Base-by-base conservation (phyloP, 2,329 filamentous ascomycete genomes). In the Blumeria graminis region DNA sequence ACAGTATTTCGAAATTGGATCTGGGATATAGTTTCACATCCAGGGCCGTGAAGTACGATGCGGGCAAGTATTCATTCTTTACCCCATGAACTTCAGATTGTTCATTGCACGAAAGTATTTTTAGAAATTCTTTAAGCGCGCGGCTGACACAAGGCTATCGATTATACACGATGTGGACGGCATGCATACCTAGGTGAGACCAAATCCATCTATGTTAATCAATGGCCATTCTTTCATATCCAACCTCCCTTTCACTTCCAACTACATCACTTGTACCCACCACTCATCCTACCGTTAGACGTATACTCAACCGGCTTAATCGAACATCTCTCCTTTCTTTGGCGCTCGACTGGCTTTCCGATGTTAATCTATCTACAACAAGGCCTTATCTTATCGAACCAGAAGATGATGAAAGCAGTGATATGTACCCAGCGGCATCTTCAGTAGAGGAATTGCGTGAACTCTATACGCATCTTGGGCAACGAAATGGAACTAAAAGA, bases 321-420 rank as follows among this genome's bases (percentile, higher is more conserved):
- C 80, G 86, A 55, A 71, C 80, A 51, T 80, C 84, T 0, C 75
- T 94, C 22, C 70, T 92, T 32, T 77, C 80, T 0, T 74, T 94
- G 8, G 83, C 77, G 0, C 74, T 88, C 22, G 76, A 83, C 69
- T 94, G 87, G 87, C 78, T 93, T 3, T 77, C 82, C 57, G 77
- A 82, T 53, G 71, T 74, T 60, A 81, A 84, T 60, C 71, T 79
- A 43, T 68, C 74, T 4, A 71, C 76, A 16, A 81, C 77, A 46
- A 71, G 71, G 1, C 83, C 83, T 0, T 79, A 74, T 64, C 74
- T 83, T n/a, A 46, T 60, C 14, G 18, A 56, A n/a, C 71, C 76
- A 16, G 69, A 74, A 7, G 69, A 71, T 7, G 71, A 75, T 0
- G 74, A 77, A 10, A 76, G 79, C 0, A 76, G 83, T 56, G 82